Evolutionary conservation across 768 basidiomycete genomes (phyloP), one percentile per base, ranked within the genome.

Genomic region (Symmetrospora coprosmae): DNA sequence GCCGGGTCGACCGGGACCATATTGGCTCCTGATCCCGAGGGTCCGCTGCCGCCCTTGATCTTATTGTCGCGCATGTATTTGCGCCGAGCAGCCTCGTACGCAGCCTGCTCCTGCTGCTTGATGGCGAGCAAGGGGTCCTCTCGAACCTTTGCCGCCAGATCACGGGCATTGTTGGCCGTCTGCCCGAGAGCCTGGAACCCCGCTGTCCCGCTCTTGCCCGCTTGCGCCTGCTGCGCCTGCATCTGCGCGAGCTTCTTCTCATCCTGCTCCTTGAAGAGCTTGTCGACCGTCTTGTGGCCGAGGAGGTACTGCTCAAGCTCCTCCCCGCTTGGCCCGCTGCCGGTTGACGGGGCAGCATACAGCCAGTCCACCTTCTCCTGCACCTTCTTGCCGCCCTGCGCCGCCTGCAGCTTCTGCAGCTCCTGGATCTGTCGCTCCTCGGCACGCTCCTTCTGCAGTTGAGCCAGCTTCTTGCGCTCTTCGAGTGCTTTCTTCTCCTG

Each of bases 311-410:
- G 89, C 75, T 99, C 94, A 66, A 97, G 73, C 64, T 97, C 92
- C 67, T 89, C 92, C 31, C 84, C 72, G 70, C 89, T 90, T 67
- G 85, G 81, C 52, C 76, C 84, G 63, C 78, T 83, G n/a, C 91
- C 91, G 2, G 85, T 83, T 0, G 89, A 87, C 3, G 94, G 94
- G 1, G 92, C 94, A n/a, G 92, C 77, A 75, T 97, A 99, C 88
- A 99, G 92, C 94, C 94, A 99, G 72, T 99, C 94, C 48, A 99
- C 72, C 71, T 89, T 89, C 74, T 96, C 91, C 50, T 84, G 81
- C 65, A 87, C 77, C 74, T 91, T 94, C 77, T 85, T 89, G 2
- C 65, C 65, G 33, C 92, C 92, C 9, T 92, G 96, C 65, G 91
- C 82, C 66, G 87, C 86, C 72, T 97, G 92, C 59, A 99, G 74